Base-by-base conservation (phyloP, 371 early-diverging fungal species). In the Coemansia sp. region DNA sequence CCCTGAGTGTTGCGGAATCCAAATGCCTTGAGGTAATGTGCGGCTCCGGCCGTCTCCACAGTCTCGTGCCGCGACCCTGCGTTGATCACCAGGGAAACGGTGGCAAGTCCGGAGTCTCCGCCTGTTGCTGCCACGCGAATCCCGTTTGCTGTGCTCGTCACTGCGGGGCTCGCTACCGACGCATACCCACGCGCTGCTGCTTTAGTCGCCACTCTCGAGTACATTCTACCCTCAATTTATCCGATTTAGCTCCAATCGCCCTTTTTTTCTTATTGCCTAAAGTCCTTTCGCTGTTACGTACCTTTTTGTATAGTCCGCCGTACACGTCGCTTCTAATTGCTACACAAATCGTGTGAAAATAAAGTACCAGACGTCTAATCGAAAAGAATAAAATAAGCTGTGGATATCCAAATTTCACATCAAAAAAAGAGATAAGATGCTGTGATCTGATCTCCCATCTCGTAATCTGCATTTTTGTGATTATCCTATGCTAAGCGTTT, bases 21-120 rank as follows among this genome's bases (percentile, higher is more conserved):
- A 69, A 90, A 90, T 82, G 88, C 91, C 89, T 96, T 95, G 75
- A 94, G 86, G 67, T 87, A 90, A 83, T 96, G 95, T 44, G 96
- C 90, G 24, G 87, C 90, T 65, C 97, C 97, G 0, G 83, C 74
- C 67, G 86, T 87, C 58, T 79, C 79, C 36, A 82, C 75, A 52
- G 84, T 80, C 84, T 98, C 96, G 82, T 85, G 86, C 61, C 97
- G 90, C 55, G 93, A 82, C 56, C 98, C 98, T 58, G 93, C 94
- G 66, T 91, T 90, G 68, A 95, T 84, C 66, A 96, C 92, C 28
- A 97, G 80, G 21, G 96, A 89, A 54, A 98, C 79, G 53, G 92
- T 87, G 52, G 93, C 90, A 54, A 89, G 86, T 41, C 90, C 21
- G 19, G 88, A 57, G 53, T 56, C 68, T 44, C 52, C 4, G n/a